phyloP scores from a whole-genome alignment of 352 stramenopile genomes.

The Globisporangium spiculum region DNA sequence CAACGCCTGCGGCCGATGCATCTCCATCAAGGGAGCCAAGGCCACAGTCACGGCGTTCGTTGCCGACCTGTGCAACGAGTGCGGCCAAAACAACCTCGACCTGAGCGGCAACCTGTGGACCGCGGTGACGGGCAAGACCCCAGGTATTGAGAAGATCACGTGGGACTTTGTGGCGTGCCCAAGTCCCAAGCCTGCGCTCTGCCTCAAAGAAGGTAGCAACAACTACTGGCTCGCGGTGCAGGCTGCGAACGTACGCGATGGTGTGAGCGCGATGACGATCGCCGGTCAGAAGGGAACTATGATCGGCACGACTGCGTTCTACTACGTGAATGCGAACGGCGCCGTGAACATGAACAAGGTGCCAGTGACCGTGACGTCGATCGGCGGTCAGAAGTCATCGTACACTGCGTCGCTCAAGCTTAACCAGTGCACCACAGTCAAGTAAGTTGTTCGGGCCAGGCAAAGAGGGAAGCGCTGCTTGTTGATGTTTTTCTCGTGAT shows the following conservation, averaged over 20 bases:
- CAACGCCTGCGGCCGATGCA: conserved; percentile 14
- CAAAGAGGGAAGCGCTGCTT: not conserved
- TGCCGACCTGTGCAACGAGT: conserved; percentile 14
- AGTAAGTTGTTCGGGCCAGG: not conserved
- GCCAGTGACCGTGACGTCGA: conserved; percentile 8
- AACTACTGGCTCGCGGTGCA: conserved; percentile 14
- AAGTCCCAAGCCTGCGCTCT: conserved; percentile 13
- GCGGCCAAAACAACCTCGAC: conserved; percentile 20
- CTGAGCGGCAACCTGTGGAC: conserved; percentile 17
- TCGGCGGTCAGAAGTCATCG: conserved; percentile 8
- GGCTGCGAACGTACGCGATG: conserved; percentile 16
- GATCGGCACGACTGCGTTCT: conserved; percentile 19
- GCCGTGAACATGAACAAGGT: conserved; percentile 10
- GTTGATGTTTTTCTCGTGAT: not conserved
- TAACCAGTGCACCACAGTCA: conserved; percentile 15
- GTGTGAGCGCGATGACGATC: conserved; percentile 12
- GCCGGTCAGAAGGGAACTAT: conserved; percentile 8
- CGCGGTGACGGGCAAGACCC: conserved; percentile 15
- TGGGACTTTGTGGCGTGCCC: conserved; percentile 14
- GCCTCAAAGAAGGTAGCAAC: conserved; percentile 19
- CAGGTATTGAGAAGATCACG: conserved; percentile 12
- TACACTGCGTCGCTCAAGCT: conserved; percentile 16
- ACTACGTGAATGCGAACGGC: conserved; percentile 12
- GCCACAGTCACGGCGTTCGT: conserved; percentile 18
- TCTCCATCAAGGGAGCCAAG: conserved; percentile 16